Percentiles rank a stretch among this genome's conserved stretches.
Conservation (phyloP, 768 basidiomycete species). For the Antrodiella citrinella region DNA sequence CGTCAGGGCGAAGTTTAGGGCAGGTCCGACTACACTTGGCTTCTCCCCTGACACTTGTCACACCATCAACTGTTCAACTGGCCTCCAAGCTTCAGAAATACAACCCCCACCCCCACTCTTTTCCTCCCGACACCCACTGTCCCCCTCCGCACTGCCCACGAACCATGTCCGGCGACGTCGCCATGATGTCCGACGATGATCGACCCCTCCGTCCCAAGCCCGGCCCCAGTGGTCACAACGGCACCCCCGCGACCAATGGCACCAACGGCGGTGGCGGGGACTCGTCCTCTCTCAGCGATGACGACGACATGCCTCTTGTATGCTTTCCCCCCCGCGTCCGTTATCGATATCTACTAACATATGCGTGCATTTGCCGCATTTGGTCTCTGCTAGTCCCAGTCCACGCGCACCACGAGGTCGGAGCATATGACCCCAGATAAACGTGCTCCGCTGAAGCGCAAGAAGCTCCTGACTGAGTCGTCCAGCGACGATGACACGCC, state of each 20-base stretch:
- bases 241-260: conserved; percentile 26
- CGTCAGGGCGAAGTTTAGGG: conserved; percentile 43
- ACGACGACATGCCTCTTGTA: conserved; percentile 65
- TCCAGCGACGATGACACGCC: conserved; percentile 70
- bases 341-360: conserved; percentile 6
- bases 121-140: conserved; percentile 10
- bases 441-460: conserved; percentile 41
- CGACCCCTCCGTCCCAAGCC: conserved; percentile 39
- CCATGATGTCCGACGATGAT: conserved; percentile 56
- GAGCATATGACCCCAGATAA: conserved; percentile 25
- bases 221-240: conserved; percentile 20
- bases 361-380: background rate
- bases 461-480: conserved; percentile 43
- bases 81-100: background rate
- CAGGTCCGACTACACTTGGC: conserved; percentile 40
- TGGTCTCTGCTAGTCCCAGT: conserved; percentile 42
- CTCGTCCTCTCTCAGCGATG: conserved; percentile 53
- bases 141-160: background rate
- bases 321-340: conserved; percentile 17
- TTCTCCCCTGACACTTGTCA: conserved; percentile 10
- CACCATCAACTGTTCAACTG: conserved; percentile 7
- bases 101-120: conserved; percentile 20
- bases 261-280: conserved; percentile 38
- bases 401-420: conserved; percentile 36
- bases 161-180: conserved; percentile 38